Evolutionary conservation across 352 stramenopile genomes (phyloP), one percentile per base, ranked within the genome.

Genomic region (Phytophthora megakarya): DNA sequence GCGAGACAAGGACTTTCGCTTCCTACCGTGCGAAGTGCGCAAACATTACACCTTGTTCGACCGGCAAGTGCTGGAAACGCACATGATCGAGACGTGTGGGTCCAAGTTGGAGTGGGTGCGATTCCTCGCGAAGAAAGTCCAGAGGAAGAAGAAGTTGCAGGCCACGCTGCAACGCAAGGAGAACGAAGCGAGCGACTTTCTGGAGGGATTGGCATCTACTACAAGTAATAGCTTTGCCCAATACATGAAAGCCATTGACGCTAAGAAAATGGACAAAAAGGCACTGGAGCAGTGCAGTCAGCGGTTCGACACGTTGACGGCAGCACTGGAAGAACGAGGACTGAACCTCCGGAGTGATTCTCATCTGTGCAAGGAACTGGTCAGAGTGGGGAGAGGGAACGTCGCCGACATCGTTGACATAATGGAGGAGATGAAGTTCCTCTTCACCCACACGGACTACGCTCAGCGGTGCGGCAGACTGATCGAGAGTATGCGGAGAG

Each of bases 351-450:
- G 57, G 1, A 22, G n/a, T n/a, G 56, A 67, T 42, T 72, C 57
- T 5, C 26, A 18, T 28, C 30, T 63, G 1, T 67, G 64, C 32
- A 40, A 48, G 8, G 16, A 46, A 15, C 48, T 45, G 35, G 43
- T 62, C 32, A 45, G 16, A 3, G 12, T 11, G 15, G 61, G 48
- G 0, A 7, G 1, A 13, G 38, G 55, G 21, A 18, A 9, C 1
- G 21, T 68, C 10, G 26, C 11, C 22, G 21, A 5, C 3, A 44
- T 75, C 15, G 55, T 68, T 10, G 61, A 71, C 21, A 67, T 44
- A 0, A 64, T 75, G 56, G 66, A 67, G 26, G 61, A 75, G 23
- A 70, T 71, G 61, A 56, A 26, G 5, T 75, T 73, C 37, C 46
- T 73, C 9, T 70, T 60, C 40, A 13, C 25, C 8, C 65, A 70